Evolutionary conservation across 352 stramenopile species (phyloP), one percentile per base, ranked within the genome.

Genomic region (Globisporangium nodosum): DNA sequence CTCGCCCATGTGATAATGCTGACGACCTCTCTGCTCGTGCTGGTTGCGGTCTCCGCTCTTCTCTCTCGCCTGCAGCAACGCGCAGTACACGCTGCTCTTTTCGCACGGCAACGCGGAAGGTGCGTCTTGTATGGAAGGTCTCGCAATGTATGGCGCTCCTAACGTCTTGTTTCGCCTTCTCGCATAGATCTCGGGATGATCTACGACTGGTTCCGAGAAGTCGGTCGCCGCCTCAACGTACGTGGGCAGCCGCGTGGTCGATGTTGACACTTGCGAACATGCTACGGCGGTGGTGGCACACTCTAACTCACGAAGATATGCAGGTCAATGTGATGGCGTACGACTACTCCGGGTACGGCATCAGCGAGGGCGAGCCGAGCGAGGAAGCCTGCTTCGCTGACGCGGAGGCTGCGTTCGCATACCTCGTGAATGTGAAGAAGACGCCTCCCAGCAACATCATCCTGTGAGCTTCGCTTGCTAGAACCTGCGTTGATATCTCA

Each of bases 261-360:
- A 15, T 42, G 27, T 40, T 37, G 11, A 39, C 48, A 11, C 46
- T n/a, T 50, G 46, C 47, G 15, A 35, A 35, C 47, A 52, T 5
- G 5, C 21, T 51, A 24, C 7, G 3, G 15, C 16, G 12, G 0
- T 47, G 3, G 18, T 21, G 13, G 16, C 45, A 7, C 13, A 30
- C 6, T 8, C 8, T 24, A 20, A n/a, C 18, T 30, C 16, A 11
- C 48, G 30, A 39, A 11, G 13, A 12, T 30, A 5, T 58, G 27
- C 56, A 91, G 75, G 74, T 87, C 27, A 96, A 97, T 53, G 74
- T 97, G 37, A 84, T 97, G 70, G 86, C 85, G 47, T 97, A 96
- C 61, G 83, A 99, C 76, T 99, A 99, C 73, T 97, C 95, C 16
- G 97, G 97, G 0, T 99, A 99, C 55, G 97, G 96, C 21, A 98